Percentiles rank a stretch among this genome's conserved stretches.
These are phyloP conservation scores for Capniomyces stellatus DNA, from an alignment of 371 early-diverging fungal genomes.

Conservation along the genomic window DNA sequence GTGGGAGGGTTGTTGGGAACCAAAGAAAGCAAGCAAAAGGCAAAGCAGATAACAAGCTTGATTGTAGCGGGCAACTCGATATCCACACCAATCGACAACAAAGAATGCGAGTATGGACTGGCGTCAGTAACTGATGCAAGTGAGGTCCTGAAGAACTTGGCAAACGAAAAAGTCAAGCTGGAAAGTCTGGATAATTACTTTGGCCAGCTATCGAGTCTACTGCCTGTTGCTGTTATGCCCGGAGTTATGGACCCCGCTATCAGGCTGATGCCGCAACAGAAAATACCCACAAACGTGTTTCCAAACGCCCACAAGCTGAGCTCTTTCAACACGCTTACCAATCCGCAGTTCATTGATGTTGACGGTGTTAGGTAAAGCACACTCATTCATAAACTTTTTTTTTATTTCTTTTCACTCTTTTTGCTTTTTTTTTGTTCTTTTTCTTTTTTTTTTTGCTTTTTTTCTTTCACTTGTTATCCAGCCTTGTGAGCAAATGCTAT, in stretches of 20 bases:
- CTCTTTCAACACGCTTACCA: conserved; percentile 48
- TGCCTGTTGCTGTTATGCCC: conserved; percentile 69
- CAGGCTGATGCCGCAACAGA: conserved; percentile 67
- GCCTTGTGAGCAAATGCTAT: too few relatives aligned
- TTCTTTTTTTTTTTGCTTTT: too few relatives aligned
- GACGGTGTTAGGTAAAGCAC: conserved; percentile 34
- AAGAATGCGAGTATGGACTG: too few relatives aligned
- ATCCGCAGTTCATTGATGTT: conserved; percentile 57
- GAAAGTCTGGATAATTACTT: conserved; percentile 31
- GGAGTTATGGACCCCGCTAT: conserved; percentile 65
- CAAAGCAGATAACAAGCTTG: conserved; percentile 13
- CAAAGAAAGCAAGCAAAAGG: conserved; percentile 8
- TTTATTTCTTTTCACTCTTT: too few relatives aligned
- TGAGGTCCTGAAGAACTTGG: too few relatives aligned
- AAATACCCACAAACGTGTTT: conserved; percentile 52
- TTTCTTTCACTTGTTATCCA: too few relatives aligned
- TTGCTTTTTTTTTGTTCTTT: too few relatives aligned
- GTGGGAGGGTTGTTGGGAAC: conserved; percentile 58
- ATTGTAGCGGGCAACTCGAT: conserved; percentile 14
- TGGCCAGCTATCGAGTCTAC: conserved; percentile 34
- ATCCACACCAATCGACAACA: too few relatives aligned
- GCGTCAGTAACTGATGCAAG: too few relatives aligned
- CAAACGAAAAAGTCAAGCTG: conserved; percentile 12
- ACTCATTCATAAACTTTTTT: too few relatives aligned
- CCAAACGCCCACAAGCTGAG: conserved; percentile 31